Base-by-base conservation (phyloP, 1,284 basidiomycete species). In the Sporisorium sorghi region DNA sequence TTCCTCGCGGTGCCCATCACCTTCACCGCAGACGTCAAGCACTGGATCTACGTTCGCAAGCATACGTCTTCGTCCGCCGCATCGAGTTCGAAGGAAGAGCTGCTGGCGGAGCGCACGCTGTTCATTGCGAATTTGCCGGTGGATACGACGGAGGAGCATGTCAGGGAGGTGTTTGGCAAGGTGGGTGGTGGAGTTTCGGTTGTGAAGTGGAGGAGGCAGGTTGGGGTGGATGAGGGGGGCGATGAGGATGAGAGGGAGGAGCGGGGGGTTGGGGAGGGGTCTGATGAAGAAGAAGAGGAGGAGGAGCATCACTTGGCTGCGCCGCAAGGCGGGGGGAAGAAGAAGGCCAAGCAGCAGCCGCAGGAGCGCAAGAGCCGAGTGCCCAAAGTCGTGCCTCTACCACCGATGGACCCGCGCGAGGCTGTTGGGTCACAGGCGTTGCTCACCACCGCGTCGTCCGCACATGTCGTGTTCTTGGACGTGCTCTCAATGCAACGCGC, bases 381-480 rank as follows among this genome's bases (percentile, higher is more conserved):
- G 5, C 79, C 79, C 0, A 26, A 23, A 4, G 48, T 79, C 5
- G 28, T 57, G 8, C 63, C 76, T 6, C 47, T 80, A 2, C 78
- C 78, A 3, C 28, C 48, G 10, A 39, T 80, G 17, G 69, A 75
- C 50, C 64, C 77, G 2, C 58, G 70, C 15, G 50, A 33, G 28
- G 58, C 58, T 10, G 46, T 42, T 26, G 65, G 51, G 2, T 44
- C 46, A 4, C 55, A 69, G 26, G 17, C 47, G 0, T 65, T 81
- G 24, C 61, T 83, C 5, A 17, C 62, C 3, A 79, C 83, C 2
- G 52, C 57, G 6, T 68, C 72, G 1, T 69, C 47, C 3, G 82
- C 82, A 8, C 81, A 84, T 42, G 40, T 84, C 26, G 69, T 82
- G 7, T 84, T 83, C 42, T 63, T 83, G 7, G 83, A 84, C 43